Percentiles rank a stretch among this genome's conserved stretches.
phyloP scores from a whole-genome alignment of 2,329 filamentous ascomycete genomes.

The Fusarium aywerte region DNA sequence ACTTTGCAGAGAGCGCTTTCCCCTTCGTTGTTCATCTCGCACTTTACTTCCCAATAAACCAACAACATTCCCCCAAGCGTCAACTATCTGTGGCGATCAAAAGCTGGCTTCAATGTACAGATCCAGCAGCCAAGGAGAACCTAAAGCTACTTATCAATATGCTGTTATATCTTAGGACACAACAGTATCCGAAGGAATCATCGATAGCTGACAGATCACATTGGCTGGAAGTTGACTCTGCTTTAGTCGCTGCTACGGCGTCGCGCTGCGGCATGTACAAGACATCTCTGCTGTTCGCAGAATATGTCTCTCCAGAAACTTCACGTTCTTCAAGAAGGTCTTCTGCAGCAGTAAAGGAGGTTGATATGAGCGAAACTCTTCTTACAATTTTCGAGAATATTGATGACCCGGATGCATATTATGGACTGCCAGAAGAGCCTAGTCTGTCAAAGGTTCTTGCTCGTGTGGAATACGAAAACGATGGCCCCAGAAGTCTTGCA shows the following conservation, averaged over 20 bases:
- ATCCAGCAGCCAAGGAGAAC: constrained; percentile 64
- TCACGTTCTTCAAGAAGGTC: constrained; percentile 72
- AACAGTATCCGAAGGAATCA: constrained; percentile 76
- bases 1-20: constrained; percentile 78
- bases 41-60: constrained; percentile 73
- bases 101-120: constrained; percentile 65
- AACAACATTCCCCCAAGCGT: constrained; percentile 67
- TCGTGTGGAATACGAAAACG: constrained; percentile 87
- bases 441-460: constrained; percentile 81
- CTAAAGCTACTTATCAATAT: constrained; percentile 79
- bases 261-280: constrained; percentile 85
- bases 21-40: constrained; percentile 88
- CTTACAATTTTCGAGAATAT: constrained; percentile 89
- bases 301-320: constrained; percentile 72
- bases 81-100: constrained; percentile 73
- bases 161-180: constrained; percentile 88
- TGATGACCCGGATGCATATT: constrained; percentile 96
- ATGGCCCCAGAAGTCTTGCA: constrained; percentile 86
- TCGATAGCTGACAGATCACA: constrained; percentile 81
- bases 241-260: constrained; percentile 76
- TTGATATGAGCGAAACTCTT: constrained; percentile 74
- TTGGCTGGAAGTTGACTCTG: constrained; percentile 88
- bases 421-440: constrained; percentile 83
- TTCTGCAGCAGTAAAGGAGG: constrained; percentile 62
- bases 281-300: constrained; percentile 83